A percentile compares a stretch with the other conserved stretches of the same genome.
phyloP scores from a whole-genome alignment of 371 early-diverging fungal species.

The Dinochytrium kinnereticum region DNA sequence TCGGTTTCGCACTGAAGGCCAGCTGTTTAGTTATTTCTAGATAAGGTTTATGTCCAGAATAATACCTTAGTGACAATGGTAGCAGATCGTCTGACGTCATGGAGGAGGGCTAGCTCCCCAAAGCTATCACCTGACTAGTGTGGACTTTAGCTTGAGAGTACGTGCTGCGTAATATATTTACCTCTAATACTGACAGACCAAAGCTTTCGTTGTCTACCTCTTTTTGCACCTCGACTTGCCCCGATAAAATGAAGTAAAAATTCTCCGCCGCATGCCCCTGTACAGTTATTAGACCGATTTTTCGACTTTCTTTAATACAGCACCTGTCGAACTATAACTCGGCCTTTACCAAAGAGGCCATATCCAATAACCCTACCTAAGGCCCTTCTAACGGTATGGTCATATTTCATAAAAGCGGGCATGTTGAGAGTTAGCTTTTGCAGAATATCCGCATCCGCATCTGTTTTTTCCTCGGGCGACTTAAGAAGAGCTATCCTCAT shows the following conservation, averaged over 20 bases:
- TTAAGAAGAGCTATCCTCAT: conserved; percentile 22
- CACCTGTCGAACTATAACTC: conserved; percentile 38
- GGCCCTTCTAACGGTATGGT: conserved; percentile 26
- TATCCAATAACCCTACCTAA: conserved; percentile 29
- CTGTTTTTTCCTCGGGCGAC: conserved; percentile 15
- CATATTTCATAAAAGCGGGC: conserved; percentile 38
- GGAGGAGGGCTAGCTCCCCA: conserved; percentile 39
- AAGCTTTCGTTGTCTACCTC: conserved; percentile 12
- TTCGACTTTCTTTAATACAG: background rate
- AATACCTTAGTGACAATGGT: conserved; percentile 32
- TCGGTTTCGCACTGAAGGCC: conserved; percentile 23
- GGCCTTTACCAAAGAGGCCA: conserved; percentile 23
- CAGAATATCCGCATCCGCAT: conserved; percentile 23
- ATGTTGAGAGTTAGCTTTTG: conserved; percentile 16
- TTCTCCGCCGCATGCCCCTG: conserved; percentile 36
- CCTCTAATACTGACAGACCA: conserved; percentile 15
- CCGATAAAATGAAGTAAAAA: conserved; percentile 33
- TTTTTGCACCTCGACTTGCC: conserved; percentile 27
- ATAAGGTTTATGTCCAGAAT: background rate
- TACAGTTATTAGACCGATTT: background rate
- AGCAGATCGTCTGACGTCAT: conserved; percentile 31
- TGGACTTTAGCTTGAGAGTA: background rate
- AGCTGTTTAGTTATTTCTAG: background rate
- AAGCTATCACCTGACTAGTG: conserved; percentile 32
- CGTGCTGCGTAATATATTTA: background rate